Percentiles rank a stretch among this genome's conserved stretches.
Conservation (phyloP, 768 basidiomycete species). For the Tylopilus sp. region DNA sequence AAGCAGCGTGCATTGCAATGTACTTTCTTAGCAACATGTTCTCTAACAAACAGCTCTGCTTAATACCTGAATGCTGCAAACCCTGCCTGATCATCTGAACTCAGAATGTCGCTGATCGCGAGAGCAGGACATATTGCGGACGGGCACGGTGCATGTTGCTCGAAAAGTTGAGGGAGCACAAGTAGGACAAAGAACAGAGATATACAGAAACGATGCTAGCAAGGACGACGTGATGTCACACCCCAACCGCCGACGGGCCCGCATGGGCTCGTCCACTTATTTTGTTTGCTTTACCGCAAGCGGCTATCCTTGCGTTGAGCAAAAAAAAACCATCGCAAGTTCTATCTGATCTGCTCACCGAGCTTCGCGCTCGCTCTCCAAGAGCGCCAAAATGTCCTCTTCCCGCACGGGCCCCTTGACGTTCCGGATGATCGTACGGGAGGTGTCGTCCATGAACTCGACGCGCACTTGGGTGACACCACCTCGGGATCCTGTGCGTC, state of each 20-base stretch:
- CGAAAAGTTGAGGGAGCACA: not conserved
- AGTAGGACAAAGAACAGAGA: not conserved
- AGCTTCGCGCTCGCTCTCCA: constrained; percentile 99
- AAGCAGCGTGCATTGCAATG: constrained; percentile 28
- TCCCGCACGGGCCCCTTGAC: constrained; percentile 97
- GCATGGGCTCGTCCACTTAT: no score
- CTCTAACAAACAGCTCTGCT: constrained; percentile 13
- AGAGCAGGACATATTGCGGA: not conserved
- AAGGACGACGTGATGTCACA: not conserved
- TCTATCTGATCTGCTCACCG: no score
- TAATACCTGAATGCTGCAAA: not conserved
- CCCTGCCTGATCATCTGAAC: not conserved
- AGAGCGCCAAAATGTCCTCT: constrained; percentile 92
- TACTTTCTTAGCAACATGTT: constrained; percentile 28
- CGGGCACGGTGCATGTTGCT: not conserved
- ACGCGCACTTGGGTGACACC: constrained; percentile 99
- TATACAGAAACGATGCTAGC: constrained; percentile 8
- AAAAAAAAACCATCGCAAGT: no score
- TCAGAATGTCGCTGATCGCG: not conserved
- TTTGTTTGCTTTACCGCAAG: constrained; percentile 18
- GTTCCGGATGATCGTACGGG: constrained; percentile 96
- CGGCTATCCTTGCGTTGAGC: constrained; percentile 13
- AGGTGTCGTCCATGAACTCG: constrained; percentile 97
- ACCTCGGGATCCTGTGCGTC: constrained; percentile 97
- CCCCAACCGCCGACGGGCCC: not conserved